These are phyloP conservation scores for Pichia sp. DNA, from an alignment of 1,139 yeast genomes.

Conservation along the genomic window DNA sequence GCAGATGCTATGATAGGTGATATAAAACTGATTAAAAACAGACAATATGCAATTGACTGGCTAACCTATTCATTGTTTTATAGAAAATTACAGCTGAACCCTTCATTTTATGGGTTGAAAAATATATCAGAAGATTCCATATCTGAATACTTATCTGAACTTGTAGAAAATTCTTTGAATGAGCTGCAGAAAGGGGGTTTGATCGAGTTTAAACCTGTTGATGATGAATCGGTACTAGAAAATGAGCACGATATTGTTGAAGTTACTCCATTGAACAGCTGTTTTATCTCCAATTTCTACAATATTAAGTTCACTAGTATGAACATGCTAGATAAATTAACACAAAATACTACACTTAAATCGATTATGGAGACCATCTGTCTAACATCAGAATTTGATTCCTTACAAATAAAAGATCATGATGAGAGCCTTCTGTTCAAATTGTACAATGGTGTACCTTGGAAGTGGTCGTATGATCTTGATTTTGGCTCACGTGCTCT, in stretches of 20 bases:
- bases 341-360: slow-evolving; percentile 49
- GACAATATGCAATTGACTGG: slow-evolving; percentile 91
- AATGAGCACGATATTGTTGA: slow-evolving; percentile 35
- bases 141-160: slow-evolving; percentile 74
- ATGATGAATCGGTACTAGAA: slow-evolving; percentile 28
- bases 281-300: slow-evolving; percentile 71
- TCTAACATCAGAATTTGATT: slow-evolving; percentile 63
- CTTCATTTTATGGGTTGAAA: slow-evolving; percentile 76
- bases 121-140: slow-evolving; percentile 61
- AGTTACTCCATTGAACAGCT: slow-evolving; percentile 57
- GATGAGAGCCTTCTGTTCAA: slow-evolving; percentile 45
- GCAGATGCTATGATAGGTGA: slow-evolving; percentile 69
- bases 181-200: slow-evolving; percentile 58
- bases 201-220: slow-evolving; percentile 49
- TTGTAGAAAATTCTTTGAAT: slow-evolving; percentile 65
- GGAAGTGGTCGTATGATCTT: slow-evolving; percentile 37
- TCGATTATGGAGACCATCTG: slow-evolving; percentile 61
- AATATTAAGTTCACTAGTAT: slow-evolving; percentile 58
- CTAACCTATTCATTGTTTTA: slow-evolving; percentile 78
- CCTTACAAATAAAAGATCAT: slow-evolving; percentile 50
- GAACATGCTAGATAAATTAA: slow-evolving; percentile 48
- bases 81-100: slow-evolving; percentile 71
- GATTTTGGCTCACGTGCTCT: slow-evolving; percentile 49
- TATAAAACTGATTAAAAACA: slow-evolving; percentile 54
- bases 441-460: slow-evolving; percentile 55